Evolutionary conservation across 1,284 basidiomycete species (phyloP), one percentile per base, ranked within the genome.

Genomic region (Fomitopsis betulina): DNA sequence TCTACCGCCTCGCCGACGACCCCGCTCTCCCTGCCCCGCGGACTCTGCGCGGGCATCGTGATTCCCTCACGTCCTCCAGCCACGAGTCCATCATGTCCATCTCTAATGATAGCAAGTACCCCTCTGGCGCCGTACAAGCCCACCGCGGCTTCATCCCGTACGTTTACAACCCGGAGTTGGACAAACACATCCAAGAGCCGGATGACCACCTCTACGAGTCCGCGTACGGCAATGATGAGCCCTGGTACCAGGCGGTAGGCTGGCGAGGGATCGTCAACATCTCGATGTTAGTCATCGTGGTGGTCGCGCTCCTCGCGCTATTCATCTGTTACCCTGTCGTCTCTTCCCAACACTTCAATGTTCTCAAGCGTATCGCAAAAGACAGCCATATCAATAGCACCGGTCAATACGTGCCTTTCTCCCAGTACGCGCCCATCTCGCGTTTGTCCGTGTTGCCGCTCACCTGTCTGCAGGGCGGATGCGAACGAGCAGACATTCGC

Each of bases 261-360:
- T 72, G 66, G 39, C 75, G 82, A 52, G 80, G 81, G 1, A 49
- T 82, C 13, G 64, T 73, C 56, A 84, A 84, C 68, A 60, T 84
- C 39, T 77, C 79, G 7, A 79, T 80, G 58, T 72, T 84, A 30
- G 51, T 77, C 47, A 38, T 81, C 37, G 72, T 83, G 38, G 63
- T 75, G 17, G 53, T 65, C n/a, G 71, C 72, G 9, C 69, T 84
- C 40, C 70, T 83, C 49, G 73, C 75, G 55, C 81, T 95, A 7
- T 96, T 95, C 70, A 82, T 88, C 25, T 83, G 85, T 45, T 94
- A 92, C 66, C 93, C 93, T 2, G 83, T 95, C 66, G 68, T 93
- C 64, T 73, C 75, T 21, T 87, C 79, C 60, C 80, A 80, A 67
- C 68, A 71, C 5, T 72, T 77, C 54, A 70, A 75, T 57, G 73